A percentile compares a stretch with the other conserved stretches of the same genome.
Conservation (phyloP, 129 eudicot species). For the Flaveria sonorensis region DNA sequence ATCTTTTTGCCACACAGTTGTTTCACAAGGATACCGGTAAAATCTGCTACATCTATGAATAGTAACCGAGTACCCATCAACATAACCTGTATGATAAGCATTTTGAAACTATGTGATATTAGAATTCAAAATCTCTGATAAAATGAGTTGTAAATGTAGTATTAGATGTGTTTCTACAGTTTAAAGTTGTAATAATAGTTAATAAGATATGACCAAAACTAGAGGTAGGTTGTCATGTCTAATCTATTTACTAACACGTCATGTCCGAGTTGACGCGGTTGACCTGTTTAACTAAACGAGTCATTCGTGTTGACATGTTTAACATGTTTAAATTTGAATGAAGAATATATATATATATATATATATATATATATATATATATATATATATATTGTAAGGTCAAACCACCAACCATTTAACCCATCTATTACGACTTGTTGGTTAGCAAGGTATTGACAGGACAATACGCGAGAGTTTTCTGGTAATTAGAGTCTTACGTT, state of each 20-base stretch:
- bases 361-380: not conserved
- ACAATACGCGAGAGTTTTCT: too few species aligned
- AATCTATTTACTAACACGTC: not conserved
- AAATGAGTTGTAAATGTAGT: not conserved
- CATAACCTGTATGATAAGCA: constrained; percentile 42
- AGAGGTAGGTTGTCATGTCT: not conserved
- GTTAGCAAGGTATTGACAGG: too few species aligned
- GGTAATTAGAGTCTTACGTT: constrained; percentile 43
- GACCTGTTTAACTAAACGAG: not conserved
- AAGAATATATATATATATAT: not conserved
- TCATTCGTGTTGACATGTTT: not conserved
- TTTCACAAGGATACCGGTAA: constrained; percentile 45
- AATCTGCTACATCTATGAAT: constrained; percentile 44
- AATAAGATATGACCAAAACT: not conserved
- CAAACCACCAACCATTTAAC: not conserved
- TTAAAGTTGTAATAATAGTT: not conserved
- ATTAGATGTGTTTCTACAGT: not conserved
- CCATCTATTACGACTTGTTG: not conserved
- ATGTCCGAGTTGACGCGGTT: not conserved
- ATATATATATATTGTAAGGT: not conserved
- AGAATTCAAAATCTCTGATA: not conserved
- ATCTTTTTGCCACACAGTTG: constrained; percentile 49
- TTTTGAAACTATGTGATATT: not conserved
- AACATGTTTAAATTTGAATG: not conserved
- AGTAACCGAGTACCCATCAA: constrained; percentile 66